A percentile compares a stretch with the other conserved stretches of the same genome.
phyloP scores from a whole-genome alignment of 1,139 yeast genomes.

The Yamadazyma taylorii region DNA sequence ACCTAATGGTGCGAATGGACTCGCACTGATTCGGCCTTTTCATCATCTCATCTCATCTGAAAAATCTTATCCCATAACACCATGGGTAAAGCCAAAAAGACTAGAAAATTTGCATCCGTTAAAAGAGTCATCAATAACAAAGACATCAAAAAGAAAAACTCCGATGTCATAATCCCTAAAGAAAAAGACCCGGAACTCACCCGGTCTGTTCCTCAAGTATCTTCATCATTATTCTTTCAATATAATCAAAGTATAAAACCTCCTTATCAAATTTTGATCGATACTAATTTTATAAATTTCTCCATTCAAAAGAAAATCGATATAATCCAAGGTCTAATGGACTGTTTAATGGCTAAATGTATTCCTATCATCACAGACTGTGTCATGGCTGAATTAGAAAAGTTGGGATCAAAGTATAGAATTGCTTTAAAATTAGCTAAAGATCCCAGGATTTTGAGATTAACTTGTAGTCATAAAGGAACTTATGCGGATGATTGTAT shows the following conservation, averaged over 20 bases:
- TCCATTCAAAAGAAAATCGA: constrained; percentile 95
- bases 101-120: constrained; percentile 92
- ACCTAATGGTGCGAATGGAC: neutral
- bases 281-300: constrained; percentile 94
- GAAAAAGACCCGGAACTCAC: constrained; percentile 74
- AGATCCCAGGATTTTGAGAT: constrained; percentile 86
- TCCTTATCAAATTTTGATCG: constrained; percentile 92
- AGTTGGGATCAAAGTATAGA: constrained; percentile 90
- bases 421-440: constrained; percentile 90
- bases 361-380: constrained; percentile 95
- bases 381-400: constrained; percentile 96
- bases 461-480: constrained; percentile 90
- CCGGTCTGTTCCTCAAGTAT: constrained; percentile 86
- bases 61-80: constrained; percentile 4
- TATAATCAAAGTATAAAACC: constrained; percentile 93
- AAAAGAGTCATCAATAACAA: constrained; percentile 77
- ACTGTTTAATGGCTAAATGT: constrained; percentile 88
- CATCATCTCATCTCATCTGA: constrained; percentile 8
- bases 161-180: constrained; percentile 12
- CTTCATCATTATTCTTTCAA: constrained; percentile 93
- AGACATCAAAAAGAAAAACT: constrained; percentile 55
- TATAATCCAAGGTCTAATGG: constrained; percentile 94
- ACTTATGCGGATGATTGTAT: constrained; percentile 98
- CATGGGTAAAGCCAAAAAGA: constrained; percentile 96
- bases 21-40: neutral